Percentiles rank a stretch among this genome's conserved stretches.
Evolutionary conservation across 768 basidiomycete genomes (phyloP).

Genomic region (Lactarius indigo): DNA sequence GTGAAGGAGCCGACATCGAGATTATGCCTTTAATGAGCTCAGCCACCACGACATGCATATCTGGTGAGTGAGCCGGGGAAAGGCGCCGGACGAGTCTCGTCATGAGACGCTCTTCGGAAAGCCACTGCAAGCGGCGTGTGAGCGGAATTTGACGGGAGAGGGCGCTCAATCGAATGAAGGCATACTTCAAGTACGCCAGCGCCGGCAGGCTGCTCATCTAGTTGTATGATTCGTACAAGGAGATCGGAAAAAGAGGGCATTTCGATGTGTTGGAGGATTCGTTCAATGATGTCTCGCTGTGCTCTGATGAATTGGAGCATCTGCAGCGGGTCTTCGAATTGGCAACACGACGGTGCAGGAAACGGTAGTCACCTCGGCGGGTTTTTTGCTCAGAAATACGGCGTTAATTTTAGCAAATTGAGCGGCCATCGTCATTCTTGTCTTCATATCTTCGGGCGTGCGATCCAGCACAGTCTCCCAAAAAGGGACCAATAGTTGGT

Average conservation of each 20-base stretch:
- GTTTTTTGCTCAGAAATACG: slow-evolving; percentile 83
- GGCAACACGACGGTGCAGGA: slow-evolving; percentile 31
- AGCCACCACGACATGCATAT: slow-evolving; percentile 80
- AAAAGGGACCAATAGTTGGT: slow-evolving; percentile 77
- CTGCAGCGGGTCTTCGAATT: slow-evolving; percentile 43
- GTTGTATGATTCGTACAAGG: slow-evolving; percentile 82
- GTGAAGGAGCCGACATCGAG: slow-evolving; percentile 87
- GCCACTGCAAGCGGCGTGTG: slow-evolving; percentile 59
- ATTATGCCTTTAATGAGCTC: slow-evolving; percentile 95
- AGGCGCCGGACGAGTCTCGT: slow-evolving; percentile 76
- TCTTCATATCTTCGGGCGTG: slow-evolving; percentile 82
- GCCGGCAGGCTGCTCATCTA: slow-evolving; percentile 80
- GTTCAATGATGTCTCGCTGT: slow-evolving; percentile 76
- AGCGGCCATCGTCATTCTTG: slow-evolving; percentile 80
- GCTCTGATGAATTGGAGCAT: slow-evolving; percentile 90
- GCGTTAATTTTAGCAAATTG: slow-evolving; percentile 95
- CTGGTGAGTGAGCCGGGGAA: slow-evolving; percentile 68
- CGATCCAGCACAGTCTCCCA: slow-evolving; percentile 87
- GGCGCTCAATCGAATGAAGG: slow-evolving; percentile 33
- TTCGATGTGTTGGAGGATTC: slow-evolving; percentile 81
- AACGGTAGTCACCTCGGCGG: slow-evolving; percentile 66
- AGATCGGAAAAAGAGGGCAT: slow-evolving; percentile 90
- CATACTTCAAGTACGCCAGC: slow-evolving; percentile 85
- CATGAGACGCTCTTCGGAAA: slow-evolving; percentile 82
- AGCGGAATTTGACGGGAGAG: slow-evolving; percentile 33